phyloP scores from a whole-genome alignment of 768 basidiomycete genomes.

The Leucocoprinus birnbaumii region DNA sequence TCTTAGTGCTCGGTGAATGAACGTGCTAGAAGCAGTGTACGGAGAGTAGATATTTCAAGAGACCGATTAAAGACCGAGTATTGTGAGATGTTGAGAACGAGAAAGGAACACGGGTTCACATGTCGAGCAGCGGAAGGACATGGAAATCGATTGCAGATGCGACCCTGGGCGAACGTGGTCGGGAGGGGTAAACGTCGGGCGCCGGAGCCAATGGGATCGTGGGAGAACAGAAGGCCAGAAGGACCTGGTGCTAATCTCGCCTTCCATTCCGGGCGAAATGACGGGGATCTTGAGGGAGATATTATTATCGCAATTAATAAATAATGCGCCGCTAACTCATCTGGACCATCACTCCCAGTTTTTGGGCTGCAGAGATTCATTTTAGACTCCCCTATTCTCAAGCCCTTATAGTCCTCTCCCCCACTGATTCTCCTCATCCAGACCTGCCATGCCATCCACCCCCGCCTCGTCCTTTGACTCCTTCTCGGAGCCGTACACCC shows the following conservation, averaged over 20 bases:
- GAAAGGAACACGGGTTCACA: neutral
- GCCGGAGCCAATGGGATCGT: constrained; percentile 7
- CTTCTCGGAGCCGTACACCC: constrained; percentile 69
- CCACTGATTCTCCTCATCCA: neutral
- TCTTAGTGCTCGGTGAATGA: neutral
- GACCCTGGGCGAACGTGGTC: neutral
- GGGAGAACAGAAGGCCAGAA: neutral
- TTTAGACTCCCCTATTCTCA: constrained; percentile 5
- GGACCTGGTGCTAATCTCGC: neutral
- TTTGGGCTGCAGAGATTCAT: neutral
- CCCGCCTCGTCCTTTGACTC: constrained; percentile 54
- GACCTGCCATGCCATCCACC: neutral
- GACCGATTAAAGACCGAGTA: neutral
- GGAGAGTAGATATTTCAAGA: neutral
- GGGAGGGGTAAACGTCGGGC: constrained; percentile 7
- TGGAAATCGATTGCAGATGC: neutral
- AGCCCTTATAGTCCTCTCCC: neutral
- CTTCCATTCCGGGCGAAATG: constrained; percentile 13
- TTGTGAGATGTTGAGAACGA: neutral
- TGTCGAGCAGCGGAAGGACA: neutral
- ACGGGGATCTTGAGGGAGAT: constrained; percentile 11
- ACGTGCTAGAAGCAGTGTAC: neutral
- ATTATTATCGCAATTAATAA: constrained; percentile 12
- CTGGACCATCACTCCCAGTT: constrained; percentile 13
- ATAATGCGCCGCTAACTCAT: constrained; percentile 7